Percentiles rank a stretch among this genome's conserved stretches.
These are phyloP conservation scores for Aureobasidium subglaciale DNA, from an alignment of 2,329 filamentous ascomycete genomes.

Conservation along the genomic window DNA sequence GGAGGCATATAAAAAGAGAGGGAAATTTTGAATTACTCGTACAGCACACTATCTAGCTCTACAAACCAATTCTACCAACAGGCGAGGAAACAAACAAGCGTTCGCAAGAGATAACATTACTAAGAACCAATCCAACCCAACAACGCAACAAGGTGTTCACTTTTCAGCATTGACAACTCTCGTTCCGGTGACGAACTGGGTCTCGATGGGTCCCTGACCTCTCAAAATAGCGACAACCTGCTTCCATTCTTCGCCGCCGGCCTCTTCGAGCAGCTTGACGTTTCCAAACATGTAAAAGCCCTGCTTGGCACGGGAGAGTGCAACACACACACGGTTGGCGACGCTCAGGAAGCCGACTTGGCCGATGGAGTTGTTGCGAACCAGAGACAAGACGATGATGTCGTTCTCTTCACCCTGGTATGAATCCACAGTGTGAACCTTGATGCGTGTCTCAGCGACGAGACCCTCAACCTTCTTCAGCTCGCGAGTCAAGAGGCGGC, in stretches of 20 bases:
- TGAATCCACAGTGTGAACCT: conserved; percentile 74
- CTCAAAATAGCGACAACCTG: conserved; percentile 2
- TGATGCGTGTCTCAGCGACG: conserved; percentile 26
- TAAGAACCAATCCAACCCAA: neutral
- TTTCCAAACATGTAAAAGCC: conserved; percentile 87
- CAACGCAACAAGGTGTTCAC: neutral
- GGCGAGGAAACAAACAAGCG: neutral
- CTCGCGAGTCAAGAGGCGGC: conserved; percentile 53
- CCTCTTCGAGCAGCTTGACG: conserved; percentile 41
- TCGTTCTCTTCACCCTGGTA: conserved; percentile 92
- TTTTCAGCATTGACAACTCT: neutral
- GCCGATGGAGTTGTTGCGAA: conserved; percentile 56
- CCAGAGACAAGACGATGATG: conserved; percentile 70
- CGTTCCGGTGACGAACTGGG: neutral
- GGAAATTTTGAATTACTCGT: no score
- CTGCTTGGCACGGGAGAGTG: conserved; percentile 61
- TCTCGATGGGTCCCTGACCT: conserved; percentile 1
- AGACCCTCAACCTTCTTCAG: conserved; percentile 27
- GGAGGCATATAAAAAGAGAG: no score
- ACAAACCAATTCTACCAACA: no score
- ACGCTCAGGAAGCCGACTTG: conserved; percentile 68
- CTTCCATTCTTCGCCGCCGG: conserved; percentile 5
- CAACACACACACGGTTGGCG: conserved; percentile 55
- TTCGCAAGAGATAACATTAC: neutral
- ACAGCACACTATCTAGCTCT: no score